Evolutionary conservation across 1,284 basidiomycete species (phyloP).

Genomic region (Malassezia dermatis): DNA sequence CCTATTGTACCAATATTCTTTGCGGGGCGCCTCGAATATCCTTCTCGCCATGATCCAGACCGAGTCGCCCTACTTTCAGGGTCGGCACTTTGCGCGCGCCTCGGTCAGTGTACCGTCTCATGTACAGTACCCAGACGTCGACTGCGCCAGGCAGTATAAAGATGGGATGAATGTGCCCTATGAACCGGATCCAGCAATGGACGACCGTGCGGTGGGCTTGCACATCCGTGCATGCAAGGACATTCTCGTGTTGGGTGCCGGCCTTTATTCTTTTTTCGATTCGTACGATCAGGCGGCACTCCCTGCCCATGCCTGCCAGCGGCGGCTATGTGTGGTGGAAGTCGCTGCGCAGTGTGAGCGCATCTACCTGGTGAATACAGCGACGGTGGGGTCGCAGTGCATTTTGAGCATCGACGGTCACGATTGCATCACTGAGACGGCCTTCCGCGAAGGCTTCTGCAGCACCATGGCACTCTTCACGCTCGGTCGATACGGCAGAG

Average conservation of each 20-base stretch:
- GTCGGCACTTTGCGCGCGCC: constrained; percentile 17
- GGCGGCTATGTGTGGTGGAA: constrained; percentile 25
- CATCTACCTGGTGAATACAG: constrained; percentile 26
- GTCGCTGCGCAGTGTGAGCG: not conserved
- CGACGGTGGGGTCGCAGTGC: constrained; percentile 27
- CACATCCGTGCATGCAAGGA: constrained; percentile 21
- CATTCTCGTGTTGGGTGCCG: constrained; percentile 26
- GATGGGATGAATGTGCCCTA: constrained; percentile 4
- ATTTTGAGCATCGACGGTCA: constrained; percentile 24
- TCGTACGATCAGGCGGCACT: constrained; percentile 26
- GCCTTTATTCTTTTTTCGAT: constrained; percentile 36
- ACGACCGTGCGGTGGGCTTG: constrained; percentile 31
- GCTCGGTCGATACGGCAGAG: not conserved
- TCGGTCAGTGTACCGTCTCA: constrained; percentile 12
- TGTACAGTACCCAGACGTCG: constrained; percentile 22
- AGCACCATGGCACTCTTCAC: constrained; percentile 23
- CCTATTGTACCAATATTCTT: constrained; percentile 39
- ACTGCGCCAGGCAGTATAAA: constrained; percentile 15
- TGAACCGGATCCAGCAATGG: constrained; percentile 6
- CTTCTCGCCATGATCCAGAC: constrained; percentile 33
- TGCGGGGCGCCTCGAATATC: constrained; percentile 28
- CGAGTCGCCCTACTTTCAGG: constrained; percentile 37
- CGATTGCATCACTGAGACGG: constrained; percentile 20
- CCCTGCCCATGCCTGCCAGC: constrained; percentile 24
- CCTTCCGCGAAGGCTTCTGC: constrained; percentile 27